Percentiles rank a stretch among this genome's conserved stretches.
Evolutionary conservation across 805 yeast species (phyloP).

Genomic region (Hanseniaspora singularis): DNA sequence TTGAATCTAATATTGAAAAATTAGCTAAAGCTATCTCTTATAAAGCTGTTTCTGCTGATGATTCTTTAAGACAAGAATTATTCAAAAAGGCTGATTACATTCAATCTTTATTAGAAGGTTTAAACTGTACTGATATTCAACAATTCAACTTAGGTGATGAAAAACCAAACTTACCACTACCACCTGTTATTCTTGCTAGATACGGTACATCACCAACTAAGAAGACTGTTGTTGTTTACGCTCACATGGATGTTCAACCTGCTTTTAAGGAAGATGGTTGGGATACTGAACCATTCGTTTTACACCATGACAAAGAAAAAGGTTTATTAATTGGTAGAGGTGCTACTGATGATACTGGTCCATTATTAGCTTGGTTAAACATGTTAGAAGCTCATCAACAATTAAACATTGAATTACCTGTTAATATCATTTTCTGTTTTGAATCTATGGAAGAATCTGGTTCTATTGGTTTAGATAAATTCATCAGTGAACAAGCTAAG

Average conservation of each 20-base stretch:
- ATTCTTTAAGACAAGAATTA: conserved; percentile 74
- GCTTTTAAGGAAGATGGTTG: conserved; percentile 89
- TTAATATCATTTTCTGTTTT: conserved; percentile 80
- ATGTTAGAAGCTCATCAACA: conserved; percentile 80
- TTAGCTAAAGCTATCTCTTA: conserved; percentile 79
- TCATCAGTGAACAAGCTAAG: conserved; percentile 68
- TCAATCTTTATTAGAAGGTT: conserved; percentile 47
- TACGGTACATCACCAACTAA: conserved; percentile 60
- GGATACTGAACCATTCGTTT: conserved; percentile 79
- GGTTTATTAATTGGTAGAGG: conserved; percentile 82
- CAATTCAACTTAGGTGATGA: conserved; percentile 75
- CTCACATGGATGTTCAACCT: conserved; percentile 98
- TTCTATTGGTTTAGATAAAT: conserved; percentile 75
- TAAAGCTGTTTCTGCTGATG: conserved; percentile 91
- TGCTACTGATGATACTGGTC: conserved; percentile 95
- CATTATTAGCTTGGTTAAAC: conserved; percentile 94
- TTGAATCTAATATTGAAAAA: conserved; percentile 61
- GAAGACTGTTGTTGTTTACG: conserved; percentile 82
- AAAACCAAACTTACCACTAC: conserved; percentile 73
- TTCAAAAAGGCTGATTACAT: conserved; percentile 81
- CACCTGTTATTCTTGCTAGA: conserved; percentile 89
- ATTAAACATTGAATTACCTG: conserved; percentile 79
- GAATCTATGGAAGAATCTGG: conserved; percentile 99
- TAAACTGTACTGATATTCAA: conserved; percentile 77
- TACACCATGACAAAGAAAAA: conserved; percentile 50